Base-by-base conservation (phyloP, 192 early-diverging fungal species). In the Backusella westeae region DNA sequence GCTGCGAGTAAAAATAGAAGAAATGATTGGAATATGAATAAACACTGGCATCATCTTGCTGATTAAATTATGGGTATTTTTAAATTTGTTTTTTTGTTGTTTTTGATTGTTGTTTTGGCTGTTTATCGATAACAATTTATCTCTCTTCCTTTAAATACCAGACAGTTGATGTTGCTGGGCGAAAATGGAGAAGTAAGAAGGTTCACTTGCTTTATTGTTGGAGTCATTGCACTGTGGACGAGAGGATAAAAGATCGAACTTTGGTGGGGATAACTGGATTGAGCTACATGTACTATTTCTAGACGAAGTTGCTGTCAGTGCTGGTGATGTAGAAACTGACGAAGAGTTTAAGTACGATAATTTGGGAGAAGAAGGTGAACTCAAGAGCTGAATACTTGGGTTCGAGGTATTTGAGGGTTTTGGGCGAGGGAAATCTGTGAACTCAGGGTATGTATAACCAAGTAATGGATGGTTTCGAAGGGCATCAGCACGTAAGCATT, bases 341-440 rank as follows among this genome's bases (percentile, higher is more conserved):
- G 56, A 63, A 29, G 56, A 23, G 23, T 29, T 63, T 63, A 23
- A 63, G 12, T 63, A 63, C 29, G 56, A 29, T 2, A 29, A 10
- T 23, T 63, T 63, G 26, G 23, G 56, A 29, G 56, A 63, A 63
- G 23, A 29, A 1, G 56, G 56, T 4, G 56, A 63, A 29, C 36
- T 35, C 10, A 10, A 14, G 1, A 41, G n/a, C 3, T 69, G 46
- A 3, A 38, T 49, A 3, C 12, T 63, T 12, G 56, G 23, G 8
- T 23, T 59, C 10, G 53, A 59, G 32, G 38, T 67, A 49, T 59
- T 59, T 63, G 26, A 63, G 5, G 49, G 44, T 36, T 80, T 70
- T 1, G 80, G 80, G 8, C 80, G 76, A 75, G 80, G 80, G 35
- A 81, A 81, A 68, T 81, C 76, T 49, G 74, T 73, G n/a, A 81